Percentiles rank a stretch among this genome's conserved stretches.
Conservation (phyloP, 2,329 filamentous ascomycete genomes). For the Colletotrichum trifolii region DNA sequence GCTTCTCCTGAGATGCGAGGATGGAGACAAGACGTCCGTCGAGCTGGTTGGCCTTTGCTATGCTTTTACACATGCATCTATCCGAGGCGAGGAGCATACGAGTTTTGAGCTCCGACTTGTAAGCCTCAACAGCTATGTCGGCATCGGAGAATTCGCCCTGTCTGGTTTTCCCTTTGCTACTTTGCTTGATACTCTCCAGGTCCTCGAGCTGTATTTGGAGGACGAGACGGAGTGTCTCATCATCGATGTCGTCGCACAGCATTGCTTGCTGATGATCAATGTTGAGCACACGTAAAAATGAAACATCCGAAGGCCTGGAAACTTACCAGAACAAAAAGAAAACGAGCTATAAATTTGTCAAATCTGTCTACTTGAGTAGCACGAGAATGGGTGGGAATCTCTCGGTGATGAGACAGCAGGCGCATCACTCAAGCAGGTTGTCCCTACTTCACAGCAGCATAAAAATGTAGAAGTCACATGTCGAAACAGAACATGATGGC, state of each 20-base stretch:
- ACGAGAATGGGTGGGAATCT: no score
- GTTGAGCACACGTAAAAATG: no score
- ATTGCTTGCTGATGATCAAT: background rate
- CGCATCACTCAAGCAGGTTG: no score
- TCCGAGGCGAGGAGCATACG: conserved; percentile 25
- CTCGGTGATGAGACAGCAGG: no score
- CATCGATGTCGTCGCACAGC: conserved; percentile 16
- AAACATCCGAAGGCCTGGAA: no score
- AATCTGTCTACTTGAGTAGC: no score
- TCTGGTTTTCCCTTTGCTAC: conserved; percentile 32
- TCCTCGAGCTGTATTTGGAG: conserved; percentile 39
- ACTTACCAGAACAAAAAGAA: no score
- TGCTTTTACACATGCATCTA: conserved; percentile 36
- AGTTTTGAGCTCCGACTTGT: conserved; percentile 33
- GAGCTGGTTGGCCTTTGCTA: conserved; percentile 38
- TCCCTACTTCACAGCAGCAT: no score
- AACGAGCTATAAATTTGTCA: no score
- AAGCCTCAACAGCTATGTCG: conserved; percentile 31
- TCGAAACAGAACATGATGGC: no score
- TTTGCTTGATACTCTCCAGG: conserved; percentile 6
- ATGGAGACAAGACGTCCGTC: conserved; percentile 36
- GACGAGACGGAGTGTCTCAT: conserved; percentile 35
- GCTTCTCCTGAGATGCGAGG: conserved; percentile 7
- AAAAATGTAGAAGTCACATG: no score
- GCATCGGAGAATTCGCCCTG: conserved; percentile 27